A percentile compares a stretch with the other conserved stretches of the same genome.
phyloP scores from a whole-genome alignment of 2,329 filamentous ascomycete genomes.

The Neonectria neomacrospora region DNA sequence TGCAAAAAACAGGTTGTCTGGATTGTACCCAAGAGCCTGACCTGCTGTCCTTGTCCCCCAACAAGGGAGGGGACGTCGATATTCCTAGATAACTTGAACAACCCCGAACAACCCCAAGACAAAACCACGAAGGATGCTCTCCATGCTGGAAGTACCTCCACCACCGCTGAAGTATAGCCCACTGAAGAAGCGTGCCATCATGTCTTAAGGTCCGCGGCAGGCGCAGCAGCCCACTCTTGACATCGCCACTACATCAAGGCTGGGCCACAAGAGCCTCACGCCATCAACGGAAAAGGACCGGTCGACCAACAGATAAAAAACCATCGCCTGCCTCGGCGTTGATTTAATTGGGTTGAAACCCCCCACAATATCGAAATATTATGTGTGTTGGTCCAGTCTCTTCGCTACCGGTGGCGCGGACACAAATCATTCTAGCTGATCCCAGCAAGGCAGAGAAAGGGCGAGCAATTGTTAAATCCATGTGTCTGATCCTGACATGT shows the following conservation, averaged over 20 bases:
- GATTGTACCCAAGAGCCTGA: not conserved
- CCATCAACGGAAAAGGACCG: not conserved
- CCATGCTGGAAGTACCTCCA: not conserved
- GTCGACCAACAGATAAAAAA: not conserved
- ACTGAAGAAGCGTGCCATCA: not conserved
- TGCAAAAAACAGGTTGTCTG: not conserved
- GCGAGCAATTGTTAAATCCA: not conserved
- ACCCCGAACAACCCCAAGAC: no score
- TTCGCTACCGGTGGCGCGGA: conserved; percentile 21
- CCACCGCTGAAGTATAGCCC: not conserved
- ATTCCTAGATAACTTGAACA: not conserved
- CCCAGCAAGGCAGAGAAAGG: not conserved
- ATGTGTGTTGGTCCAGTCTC: conserved; percentile 22
- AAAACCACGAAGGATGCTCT: not conserved
- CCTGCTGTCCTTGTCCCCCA: not conserved
- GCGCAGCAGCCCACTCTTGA: not conserved
- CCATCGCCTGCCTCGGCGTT: not conserved
- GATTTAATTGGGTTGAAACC: not conserved
- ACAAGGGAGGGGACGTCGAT: not conserved
- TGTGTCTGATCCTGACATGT: not conserved
- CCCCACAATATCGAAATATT: conserved; percentile 3
- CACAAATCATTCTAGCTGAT: not conserved
- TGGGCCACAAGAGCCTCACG: not conserved
- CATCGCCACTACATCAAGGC: not conserved
- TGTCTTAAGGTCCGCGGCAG: not conserved